Percentiles rank a stretch among this genome's conserved stretches.
Conservation (phyloP, 2,329 filamentous ascomycete genomes). For the Exophiala alcalophila region DNA sequence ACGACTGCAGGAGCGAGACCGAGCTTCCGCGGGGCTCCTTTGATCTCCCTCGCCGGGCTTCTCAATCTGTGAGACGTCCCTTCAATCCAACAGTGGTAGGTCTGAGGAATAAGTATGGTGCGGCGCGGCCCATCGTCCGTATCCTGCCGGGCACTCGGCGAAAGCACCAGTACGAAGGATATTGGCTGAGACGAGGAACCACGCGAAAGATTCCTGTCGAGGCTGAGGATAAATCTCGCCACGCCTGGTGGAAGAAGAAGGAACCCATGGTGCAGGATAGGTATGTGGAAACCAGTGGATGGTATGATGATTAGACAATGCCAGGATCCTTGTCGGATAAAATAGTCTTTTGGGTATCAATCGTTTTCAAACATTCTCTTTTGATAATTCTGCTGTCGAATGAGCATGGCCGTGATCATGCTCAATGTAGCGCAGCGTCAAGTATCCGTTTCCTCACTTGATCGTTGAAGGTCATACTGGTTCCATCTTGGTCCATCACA, state of each 20-base stretch:
- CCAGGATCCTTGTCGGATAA: no score
- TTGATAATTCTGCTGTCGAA: no score
- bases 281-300: slow-evolving; percentile 19
- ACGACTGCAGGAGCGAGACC: no score
- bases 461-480: slow-evolving; percentile 17
- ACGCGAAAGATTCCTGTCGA: slow-evolving; percentile 8
- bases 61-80: background rate
- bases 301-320: slow-evolving; percentile 13
- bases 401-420: background rate
- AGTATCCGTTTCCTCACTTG: slow-evolving; percentile 27
- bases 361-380: no score
- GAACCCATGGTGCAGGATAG: background rate
- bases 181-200: slow-evolving; percentile 18
- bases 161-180: slow-evolving; percentile 13
- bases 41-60: background rate
- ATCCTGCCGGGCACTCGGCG: slow-evolving; percentile 15
- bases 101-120: slow-evolving; percentile 13
- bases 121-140: slow-evolving; percentile 3
- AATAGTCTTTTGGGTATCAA: no score
- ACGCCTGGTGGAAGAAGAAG: slow-evolving; percentile 7
- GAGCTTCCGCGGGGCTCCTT: background rate
- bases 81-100: slow-evolving; percentile 5
- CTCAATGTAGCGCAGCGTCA: slow-evolving; percentile 27
- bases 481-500: slow-evolving; percentile 34
- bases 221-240: slow-evolving; percentile 4